These are phyloP conservation scores for Eucalyptus regnans DNA, from an alignment of 345 rosid genomes.

Conservation along the genomic window DNA sequence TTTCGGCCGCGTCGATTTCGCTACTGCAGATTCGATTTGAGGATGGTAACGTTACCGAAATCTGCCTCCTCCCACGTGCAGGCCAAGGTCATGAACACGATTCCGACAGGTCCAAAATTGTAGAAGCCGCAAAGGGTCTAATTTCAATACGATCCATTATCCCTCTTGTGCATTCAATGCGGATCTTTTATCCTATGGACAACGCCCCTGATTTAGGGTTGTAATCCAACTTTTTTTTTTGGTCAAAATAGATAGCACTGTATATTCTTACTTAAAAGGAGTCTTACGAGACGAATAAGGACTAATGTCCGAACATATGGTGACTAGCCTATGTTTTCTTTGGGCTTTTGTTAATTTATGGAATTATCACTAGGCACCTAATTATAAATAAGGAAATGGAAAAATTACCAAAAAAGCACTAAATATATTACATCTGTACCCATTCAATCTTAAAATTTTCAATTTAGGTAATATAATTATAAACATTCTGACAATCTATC, in stretches of 20 bases:
- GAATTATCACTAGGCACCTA: neutral
- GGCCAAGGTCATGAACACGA: neutral
- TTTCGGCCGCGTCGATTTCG: accelerated
- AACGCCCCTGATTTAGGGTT: neutral
- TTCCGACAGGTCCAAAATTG: neutral
- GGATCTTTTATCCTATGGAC: neutral
- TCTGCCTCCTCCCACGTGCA: neutral
- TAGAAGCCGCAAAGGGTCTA: neutral
- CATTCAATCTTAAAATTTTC: accelerated
- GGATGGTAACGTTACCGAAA: neutral
- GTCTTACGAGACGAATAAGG: too few species aligned
- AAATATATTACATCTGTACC: accelerated
- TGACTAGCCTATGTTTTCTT: neutral
- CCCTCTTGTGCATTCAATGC: neutral
- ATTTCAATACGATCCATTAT: neutral
- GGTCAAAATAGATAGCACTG: too few species aligned
- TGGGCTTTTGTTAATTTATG: neutral
- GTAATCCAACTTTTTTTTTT: neutral
- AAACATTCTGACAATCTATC: neutral
- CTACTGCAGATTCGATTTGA: neutral
- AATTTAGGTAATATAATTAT: neutral
- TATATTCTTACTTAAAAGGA: too few species aligned
- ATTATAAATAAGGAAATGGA: neutral
- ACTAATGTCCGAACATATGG: neutral
- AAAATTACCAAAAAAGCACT: accelerated